These are phyloP conservation scores for Starmerella asiatica DNA, from an alignment of 805 yeast genomes.

Conservation along the genomic window DNA sequence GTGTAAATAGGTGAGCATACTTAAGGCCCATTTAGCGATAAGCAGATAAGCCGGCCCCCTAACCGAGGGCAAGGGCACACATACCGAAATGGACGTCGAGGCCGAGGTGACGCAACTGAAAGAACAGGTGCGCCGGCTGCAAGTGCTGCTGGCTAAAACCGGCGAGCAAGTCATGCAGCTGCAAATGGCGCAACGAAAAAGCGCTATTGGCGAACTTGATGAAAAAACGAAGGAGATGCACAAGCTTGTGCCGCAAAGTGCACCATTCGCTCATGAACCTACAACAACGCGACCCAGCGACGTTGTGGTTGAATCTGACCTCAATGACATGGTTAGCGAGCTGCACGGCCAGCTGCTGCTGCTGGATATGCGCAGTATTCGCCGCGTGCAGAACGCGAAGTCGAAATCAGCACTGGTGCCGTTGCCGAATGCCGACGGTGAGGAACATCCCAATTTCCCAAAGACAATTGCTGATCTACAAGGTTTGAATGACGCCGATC, in stretches of 20 bases:
- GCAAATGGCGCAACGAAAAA: slow-evolving; percentile 45
- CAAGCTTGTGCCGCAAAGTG: slow-evolving; percentile 15
- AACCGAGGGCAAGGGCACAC: too few relatives aligned
- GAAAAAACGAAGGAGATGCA: slow-evolving; percentile 19
- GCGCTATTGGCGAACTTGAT: slow-evolving; percentile 19
- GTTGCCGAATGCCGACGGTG: slow-evolving; percentile 20
- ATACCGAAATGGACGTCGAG: slow-evolving; percentile 4
- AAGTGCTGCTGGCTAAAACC: slow-evolving; percentile 52
- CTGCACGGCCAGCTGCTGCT: slow-evolving; percentile 74
- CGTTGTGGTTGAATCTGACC: slow-evolving; percentile 61
- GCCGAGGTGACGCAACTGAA: slow-evolving; percentile 25
- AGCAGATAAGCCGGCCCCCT: too few relatives aligned
- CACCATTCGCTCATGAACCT: too few relatives aligned
- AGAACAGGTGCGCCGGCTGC: slow-evolving; percentile 49
- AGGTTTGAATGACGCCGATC: slow-evolving; percentile 5
- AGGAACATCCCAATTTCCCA: slow-evolving; percentile 15
- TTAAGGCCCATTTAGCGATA: too few relatives aligned
- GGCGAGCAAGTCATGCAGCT: slow-evolving; percentile 65
- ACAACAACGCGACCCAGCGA: slow-evolving; percentile 10
- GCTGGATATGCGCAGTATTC: slow-evolving; percentile 58
- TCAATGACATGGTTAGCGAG: slow-evolving; percentile 77
- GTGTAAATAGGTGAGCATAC: slow-evolving; percentile 21
- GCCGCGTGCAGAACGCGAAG: slow-evolving; percentile 54
- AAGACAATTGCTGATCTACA: slow-evolving; percentile 12
- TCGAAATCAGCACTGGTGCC: slow-evolving; percentile 22